A percentile compares a stretch with the other conserved stretches of the same genome.
phyloP scores from a whole-genome alignment of 306 rosid species.

The Sphenostylis stenocarpa region DNA sequence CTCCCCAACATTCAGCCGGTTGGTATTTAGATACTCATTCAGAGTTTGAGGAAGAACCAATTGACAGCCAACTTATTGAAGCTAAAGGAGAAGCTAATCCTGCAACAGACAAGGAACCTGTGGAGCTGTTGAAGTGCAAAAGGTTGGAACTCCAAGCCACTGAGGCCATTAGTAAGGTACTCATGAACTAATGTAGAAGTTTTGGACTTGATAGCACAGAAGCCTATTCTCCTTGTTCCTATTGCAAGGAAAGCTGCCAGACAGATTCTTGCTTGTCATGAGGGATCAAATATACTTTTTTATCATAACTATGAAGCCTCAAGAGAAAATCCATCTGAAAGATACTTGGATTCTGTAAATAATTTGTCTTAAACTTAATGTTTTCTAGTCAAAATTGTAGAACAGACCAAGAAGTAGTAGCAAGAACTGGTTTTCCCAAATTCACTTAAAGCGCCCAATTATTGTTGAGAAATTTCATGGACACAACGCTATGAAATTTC shows the following conservation, averaged over 20 bases:
- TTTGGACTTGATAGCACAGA: background rate
- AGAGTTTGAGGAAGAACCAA: slow-evolving; percentile 45
- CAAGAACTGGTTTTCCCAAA: background rate
- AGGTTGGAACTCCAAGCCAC: slow-evolving; percentile 55
- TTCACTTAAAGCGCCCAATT: background rate
- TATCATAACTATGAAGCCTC: slow-evolving; percentile 4
- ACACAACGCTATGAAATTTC: background rate
- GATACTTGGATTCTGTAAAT: slow-evolving; percentile 1
- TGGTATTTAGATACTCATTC: slow-evolving; percentile 36
- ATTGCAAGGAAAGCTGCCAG: background rate
- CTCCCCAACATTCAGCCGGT: slow-evolving; percentile 43
- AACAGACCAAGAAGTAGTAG: background rate
- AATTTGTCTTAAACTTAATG: background rate
- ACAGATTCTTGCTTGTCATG: slow-evolving; percentile 9
- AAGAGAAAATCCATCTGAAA: slow-evolving; percentile 19
- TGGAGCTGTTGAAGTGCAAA: slow-evolving; percentile 41
- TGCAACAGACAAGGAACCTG: slow-evolving; percentile 36
- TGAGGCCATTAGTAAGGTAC: slow-evolving; percentile 61
- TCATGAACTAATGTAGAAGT: background rate
- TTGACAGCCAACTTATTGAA: slow-evolving; percentile 42
- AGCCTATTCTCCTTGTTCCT: slow-evolving; percentile 19
- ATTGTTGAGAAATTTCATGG: background rate
- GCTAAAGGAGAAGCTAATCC: slow-evolving; percentile 46
- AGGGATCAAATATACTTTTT: background rate
- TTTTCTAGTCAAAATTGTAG: background rate